Base-by-base conservation (phyloP, 1,139 yeast genomes). In the Nakaseomyces nivariensis region DNA sequence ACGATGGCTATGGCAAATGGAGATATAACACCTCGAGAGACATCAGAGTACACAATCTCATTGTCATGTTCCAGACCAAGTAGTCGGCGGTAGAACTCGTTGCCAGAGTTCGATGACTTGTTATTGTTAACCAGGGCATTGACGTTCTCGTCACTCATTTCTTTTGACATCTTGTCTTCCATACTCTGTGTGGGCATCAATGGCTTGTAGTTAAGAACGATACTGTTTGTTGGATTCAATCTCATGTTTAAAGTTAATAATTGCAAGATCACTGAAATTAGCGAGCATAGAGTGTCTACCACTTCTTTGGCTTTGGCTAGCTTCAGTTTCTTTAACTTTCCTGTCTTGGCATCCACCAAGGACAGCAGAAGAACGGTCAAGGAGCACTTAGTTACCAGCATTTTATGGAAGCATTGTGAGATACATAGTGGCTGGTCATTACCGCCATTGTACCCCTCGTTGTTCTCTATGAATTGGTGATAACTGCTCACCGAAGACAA, bases 211-310 rank as follows among this genome's bases (percentile, higher is more conserved):
- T 57, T 57, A 34, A 54, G 53, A 46, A 62, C 64, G 33, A 64
- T 58, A 48, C 63, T 57, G 49, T 63, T 64, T 3, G 64, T 62
- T 2, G 66, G 64, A 47, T 64, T 64, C 31, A 57, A 46, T 45
- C 58, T 58, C 57, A 60, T 55, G 10, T 55, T 53, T 33, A 60
- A 37, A 4, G 62, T 58, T 27, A 64, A 53, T 9, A 59, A 49
- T 27, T 56, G 54, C 34, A 62, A 51, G 37, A 57, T 59, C 24
- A 53, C 48, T 4, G 62, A 52, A 27, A 61, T 58, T 34, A 62
- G 36, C 2, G 46, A 42, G 32, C 64, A 58, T 33, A 62, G 43
- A n/a, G 51, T 51, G 13, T 57, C 54, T 11, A 61, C 50, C 37
- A 55, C 22, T 26, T 55, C 55, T 6, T 54, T 46, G 29, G 52